phyloP scores from a whole-genome alignment of 805 yeast genomes.

The Wickerhamiella musiphila region DNA sequence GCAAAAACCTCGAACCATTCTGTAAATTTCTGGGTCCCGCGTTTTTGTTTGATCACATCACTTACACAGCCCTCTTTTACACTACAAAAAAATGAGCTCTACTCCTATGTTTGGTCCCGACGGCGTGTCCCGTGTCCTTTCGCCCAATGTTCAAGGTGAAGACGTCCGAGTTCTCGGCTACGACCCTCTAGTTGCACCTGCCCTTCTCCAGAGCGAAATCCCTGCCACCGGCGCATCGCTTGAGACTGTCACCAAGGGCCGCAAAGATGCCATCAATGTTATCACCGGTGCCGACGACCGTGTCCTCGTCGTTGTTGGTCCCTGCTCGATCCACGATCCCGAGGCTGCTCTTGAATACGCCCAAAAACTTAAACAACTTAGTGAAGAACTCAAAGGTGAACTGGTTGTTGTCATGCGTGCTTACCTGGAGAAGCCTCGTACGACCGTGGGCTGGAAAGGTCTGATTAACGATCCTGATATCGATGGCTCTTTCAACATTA shows the following conservation, averaged over 20 bases:
- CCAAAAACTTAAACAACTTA: slow-evolving; percentile 40
- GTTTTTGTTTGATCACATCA: not conserved
- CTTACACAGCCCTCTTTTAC: not conserved
- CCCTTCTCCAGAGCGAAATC: slow-evolving; percentile 68
- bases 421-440: slow-evolving; percentile 93
- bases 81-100: not conserved
- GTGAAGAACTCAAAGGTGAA: slow-evolving; percentile 58
- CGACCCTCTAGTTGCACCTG: slow-evolving; percentile 91
- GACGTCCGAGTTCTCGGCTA: slow-evolving; percentile 49
- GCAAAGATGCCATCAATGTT: slow-evolving; percentile 62
- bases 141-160: slow-evolving; percentile 40
- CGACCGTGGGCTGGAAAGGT: slow-evolving; percentile 99
- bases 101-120: slow-evolving; percentile 21
- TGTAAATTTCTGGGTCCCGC: slow-evolving; percentile 1
- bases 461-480: slow-evolving; percentile 92
- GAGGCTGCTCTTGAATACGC: slow-evolving; percentile 83
- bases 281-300: slow-evolving; percentile 67
- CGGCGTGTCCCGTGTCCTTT: slow-evolving; percentile 11
- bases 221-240: slow-evolving; percentile 41
- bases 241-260: slow-evolving; percentile 54
- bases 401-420: slow-evolving; percentile 89
- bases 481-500: slow-evolving; percentile 80
- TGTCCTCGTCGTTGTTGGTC: slow-evolving; percentile 78
- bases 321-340: slow-evolving; percentile 91
- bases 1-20: too few relatives aligned